Evolutionary conservation across 352 stramenopile species (phyloP), one percentile per base, ranked within the genome.

Genomic region (Pythium dissimile): DNA sequence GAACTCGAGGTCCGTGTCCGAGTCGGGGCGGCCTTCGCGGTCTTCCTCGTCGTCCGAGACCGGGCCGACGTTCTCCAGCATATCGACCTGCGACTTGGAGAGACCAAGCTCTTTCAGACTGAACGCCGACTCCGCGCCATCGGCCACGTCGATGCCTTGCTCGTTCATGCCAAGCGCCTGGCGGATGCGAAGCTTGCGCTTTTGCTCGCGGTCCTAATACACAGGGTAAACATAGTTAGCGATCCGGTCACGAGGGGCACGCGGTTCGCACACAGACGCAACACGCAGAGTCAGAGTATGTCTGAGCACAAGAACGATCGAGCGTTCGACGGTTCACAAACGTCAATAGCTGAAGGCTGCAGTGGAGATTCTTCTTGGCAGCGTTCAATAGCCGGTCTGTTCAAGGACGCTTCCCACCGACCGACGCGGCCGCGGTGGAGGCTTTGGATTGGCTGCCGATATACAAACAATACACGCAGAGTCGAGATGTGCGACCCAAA

Each of bases 231-330:
- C 11, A 11, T 7, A 26, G 18, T 66, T 20, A 46, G n/a, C n/a
- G n/a, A n/a, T n/a, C n/a, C n/a, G n/a, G n/a, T n/a, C n/a, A n/a
- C n/a, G n/a, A n/a, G n/a, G n/a, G n/a, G n/a, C n/a, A 77, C 26
- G 37, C 41, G 75, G 5, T 52, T 39, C 52, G 56, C 32, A 56
- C 51, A 43, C 54, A 55, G 58, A 49, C 24, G 69, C 21, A 30
- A 16, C 20, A 37, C 13, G 59, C n/a, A n/a, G n/a, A n/a, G n/a
- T 34, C 42, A 24, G 18, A 28, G 28, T 54, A 74, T 95, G 86
- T 95, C 54, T 92, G 86, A 95, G 69, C 86, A 86, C 86, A 95
- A 89, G 85, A 95, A 95, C 86, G 86, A 83, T 95, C 89, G 54
- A 75, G 66, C 62, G 72, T 66, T 71, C 76, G 80, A 94, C 62